phyloP scores from a whole-genome alignment of 78 protist species.

The Speleostelium caveatum region DNA sequence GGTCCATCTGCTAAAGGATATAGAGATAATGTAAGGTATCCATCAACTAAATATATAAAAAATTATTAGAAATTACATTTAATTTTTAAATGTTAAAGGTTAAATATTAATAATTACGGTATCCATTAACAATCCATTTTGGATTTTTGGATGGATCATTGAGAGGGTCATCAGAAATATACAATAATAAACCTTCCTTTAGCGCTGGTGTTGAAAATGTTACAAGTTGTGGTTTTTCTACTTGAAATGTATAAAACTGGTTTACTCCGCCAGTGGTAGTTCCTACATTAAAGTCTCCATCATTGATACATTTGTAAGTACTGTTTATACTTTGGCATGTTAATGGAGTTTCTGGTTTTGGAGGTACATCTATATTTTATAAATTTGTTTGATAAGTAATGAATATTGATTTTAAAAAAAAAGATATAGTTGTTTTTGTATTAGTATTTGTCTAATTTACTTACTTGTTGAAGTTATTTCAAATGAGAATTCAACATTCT shows the following conservation, averaged over 20 bases:
- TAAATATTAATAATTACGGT: neutral
- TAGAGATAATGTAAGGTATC: neutral
- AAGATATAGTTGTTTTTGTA: too few relatives aligned
- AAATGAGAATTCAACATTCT: neutral
- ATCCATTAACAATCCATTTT: neutral
- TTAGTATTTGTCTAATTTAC: neutral
- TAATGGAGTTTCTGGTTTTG: neutral
- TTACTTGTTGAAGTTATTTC: slow-evolving; percentile 5
- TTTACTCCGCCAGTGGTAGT: neutral
- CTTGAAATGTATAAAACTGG: slow-evolving; percentile 27
- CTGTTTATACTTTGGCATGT: neutral
- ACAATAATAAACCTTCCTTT: slow-evolving; percentile 40
- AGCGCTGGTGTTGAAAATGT: slow-evolving; percentile 44
- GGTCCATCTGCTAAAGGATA: slow-evolving; percentile 25
- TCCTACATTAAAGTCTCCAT: slow-evolving; percentile 6
- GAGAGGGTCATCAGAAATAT: slow-evolving; percentile 31
- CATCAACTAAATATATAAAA: too few relatives aligned
- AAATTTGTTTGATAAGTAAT: too few relatives aligned
- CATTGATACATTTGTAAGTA: slow-evolving; percentile 34
- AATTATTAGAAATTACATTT: too few relatives aligned
- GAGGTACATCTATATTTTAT: neutral
- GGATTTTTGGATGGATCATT: slow-evolving; percentile 26
- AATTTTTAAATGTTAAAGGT: too few relatives aligned
- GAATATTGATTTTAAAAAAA: too few relatives aligned
- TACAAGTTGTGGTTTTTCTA: neutral